These are phyloP conservation scores for Ceratocystis colombiana DNA, from an alignment of 2,329 filamentous ascomycete genomes.

Conservation along the genomic window DNA sequence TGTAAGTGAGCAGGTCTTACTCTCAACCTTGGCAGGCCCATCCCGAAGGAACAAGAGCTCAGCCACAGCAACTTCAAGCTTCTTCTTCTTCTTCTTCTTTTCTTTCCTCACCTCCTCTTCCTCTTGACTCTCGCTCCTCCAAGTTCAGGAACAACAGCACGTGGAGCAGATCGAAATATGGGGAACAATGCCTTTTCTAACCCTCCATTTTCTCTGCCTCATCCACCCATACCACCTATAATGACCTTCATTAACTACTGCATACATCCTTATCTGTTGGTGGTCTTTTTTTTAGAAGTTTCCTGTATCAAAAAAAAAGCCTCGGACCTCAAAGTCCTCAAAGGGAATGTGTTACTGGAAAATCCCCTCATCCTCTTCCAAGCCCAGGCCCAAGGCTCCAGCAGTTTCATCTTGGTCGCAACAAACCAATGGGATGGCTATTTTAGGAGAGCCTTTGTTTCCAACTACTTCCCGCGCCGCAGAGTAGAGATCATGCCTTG, in stretches of 20 bases:
- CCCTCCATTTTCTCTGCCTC: background rate
- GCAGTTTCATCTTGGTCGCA: slow-evolving; percentile 15
- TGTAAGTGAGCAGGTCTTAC: background rate
- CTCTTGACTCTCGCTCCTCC: background rate
- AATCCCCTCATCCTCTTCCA: background rate
- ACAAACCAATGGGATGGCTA: slow-evolving; percentile 3
- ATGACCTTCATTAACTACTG: too few species aligned
- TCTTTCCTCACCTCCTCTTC: background rate
- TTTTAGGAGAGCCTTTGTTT: slow-evolving; percentile 1
- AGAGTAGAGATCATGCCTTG: background rate
- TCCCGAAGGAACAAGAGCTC: slow-evolving; percentile 1
- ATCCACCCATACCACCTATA: background rate
- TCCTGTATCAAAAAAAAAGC: background rate
- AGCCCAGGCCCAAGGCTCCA: background rate
- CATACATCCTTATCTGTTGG: background rate
- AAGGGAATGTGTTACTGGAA: background rate
- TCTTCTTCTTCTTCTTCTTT: background rate
- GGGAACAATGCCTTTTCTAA: background rate
- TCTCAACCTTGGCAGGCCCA: background rate
- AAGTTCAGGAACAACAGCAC: background rate
- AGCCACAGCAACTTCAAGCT: slow-evolving; percentile 1
- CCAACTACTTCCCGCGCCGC: background rate
- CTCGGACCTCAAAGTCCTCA: background rate
- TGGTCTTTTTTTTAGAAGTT: background rate
- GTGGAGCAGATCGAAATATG: background rate